phyloP scores from a whole-genome alignment of 768 basidiomycete genomes.

The Leccinellum albellum region DNA sequence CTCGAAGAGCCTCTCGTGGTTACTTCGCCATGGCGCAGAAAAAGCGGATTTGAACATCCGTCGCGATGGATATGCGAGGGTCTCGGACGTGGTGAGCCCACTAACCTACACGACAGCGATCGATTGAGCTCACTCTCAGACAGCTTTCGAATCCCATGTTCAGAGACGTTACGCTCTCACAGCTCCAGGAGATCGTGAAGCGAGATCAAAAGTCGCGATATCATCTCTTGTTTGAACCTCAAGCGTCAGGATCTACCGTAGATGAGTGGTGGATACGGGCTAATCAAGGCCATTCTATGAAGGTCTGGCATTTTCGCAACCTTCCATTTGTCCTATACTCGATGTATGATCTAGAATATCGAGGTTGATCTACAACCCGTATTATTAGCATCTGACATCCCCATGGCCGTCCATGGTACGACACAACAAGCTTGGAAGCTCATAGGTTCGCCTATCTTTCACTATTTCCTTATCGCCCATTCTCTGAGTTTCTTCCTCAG shows the following conservation, averaged over 20 bases:
- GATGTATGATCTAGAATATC: constrained; percentile 46
- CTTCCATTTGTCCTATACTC: background rate
- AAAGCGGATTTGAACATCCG: constrained; percentile 74
- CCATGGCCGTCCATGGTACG: constrained; percentile 84
- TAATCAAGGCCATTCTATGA: constrained; percentile 86
- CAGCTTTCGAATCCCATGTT: constrained; percentile 73
- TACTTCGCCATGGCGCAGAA: constrained; percentile 87
- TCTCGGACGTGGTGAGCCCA: constrained; percentile 75
- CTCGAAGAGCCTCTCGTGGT: constrained; percentile 86
- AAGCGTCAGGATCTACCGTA: constrained; percentile 25
- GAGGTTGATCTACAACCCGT: constrained; percentile 65
- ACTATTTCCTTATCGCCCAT: background rate
- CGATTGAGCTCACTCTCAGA: constrained; percentile 5
- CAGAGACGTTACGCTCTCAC: constrained; percentile 50
- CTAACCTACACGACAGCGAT: background rate
- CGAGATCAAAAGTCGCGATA: constrained; percentile 66
- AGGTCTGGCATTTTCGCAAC: constrained; percentile 40
- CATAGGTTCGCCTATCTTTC: constrained; percentile 48
- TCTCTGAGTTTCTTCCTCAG: constrained; percentile 34
- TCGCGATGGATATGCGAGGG: constrained; percentile 79
- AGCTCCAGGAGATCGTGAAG: constrained; percentile 60
- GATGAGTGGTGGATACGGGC: constrained; percentile 84
- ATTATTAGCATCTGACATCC: constrained; percentile 55
- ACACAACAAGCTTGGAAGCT: constrained; percentile 60
- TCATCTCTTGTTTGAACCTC: constrained; percentile 52